Evolutionary conservation across 2,329 filamentous ascomycete species (phyloP).

Genomic region (Sarocladium brachiariae): DNA sequence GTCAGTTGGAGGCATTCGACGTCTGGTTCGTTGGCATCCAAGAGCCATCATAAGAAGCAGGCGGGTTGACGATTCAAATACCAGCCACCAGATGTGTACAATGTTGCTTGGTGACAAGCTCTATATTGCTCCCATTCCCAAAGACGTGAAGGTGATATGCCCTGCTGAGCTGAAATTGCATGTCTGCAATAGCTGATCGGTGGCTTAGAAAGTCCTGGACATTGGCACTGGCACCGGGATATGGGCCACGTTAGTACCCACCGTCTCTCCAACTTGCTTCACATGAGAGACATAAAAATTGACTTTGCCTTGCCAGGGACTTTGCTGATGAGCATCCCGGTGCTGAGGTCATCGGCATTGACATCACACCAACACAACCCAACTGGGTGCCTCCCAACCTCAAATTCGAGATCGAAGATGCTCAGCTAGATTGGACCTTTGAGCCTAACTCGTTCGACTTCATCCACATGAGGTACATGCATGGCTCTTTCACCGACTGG

Average conservation of each 20-base stretch:
- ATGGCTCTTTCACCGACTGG: conserved; percentile 26
- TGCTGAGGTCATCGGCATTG: conserved; percentile 24
- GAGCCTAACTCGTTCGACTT: conserved; percentile 30
- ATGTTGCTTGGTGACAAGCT: conserved; percentile 19
- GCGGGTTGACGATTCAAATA: neutral
- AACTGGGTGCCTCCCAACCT: conserved; percentile 25
- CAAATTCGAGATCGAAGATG: conserved; percentile 30
- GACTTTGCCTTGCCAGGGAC: conserved; percentile 19
- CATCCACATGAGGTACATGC: conserved; percentile 29
- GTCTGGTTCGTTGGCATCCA: conserved; percentile 13
- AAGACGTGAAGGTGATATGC: conserved; percentile 10
- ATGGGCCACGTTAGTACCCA: conserved; percentile 14
- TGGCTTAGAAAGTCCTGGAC: conserved; percentile 28
- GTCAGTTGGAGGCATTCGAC: conserved; percentile 20
- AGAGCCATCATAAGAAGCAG: neutral
- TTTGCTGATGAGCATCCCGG: conserved; percentile 28
- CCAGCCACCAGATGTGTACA: conserved; percentile 18
- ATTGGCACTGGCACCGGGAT: conserved; percentile 37
- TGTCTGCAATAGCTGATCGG: neutral
- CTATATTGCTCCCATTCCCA: conserved; percentile 17
- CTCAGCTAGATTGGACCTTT: conserved; percentile 22
- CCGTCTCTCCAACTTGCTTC: no score
- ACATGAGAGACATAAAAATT: no score
- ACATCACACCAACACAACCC: conserved; percentile 25
- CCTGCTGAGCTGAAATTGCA: neutral